These are phyloP conservation scores for Pythium guiyangense DNA, from an alignment of 352 stramenopile genomes.

Conservation along the genomic window DNA sequence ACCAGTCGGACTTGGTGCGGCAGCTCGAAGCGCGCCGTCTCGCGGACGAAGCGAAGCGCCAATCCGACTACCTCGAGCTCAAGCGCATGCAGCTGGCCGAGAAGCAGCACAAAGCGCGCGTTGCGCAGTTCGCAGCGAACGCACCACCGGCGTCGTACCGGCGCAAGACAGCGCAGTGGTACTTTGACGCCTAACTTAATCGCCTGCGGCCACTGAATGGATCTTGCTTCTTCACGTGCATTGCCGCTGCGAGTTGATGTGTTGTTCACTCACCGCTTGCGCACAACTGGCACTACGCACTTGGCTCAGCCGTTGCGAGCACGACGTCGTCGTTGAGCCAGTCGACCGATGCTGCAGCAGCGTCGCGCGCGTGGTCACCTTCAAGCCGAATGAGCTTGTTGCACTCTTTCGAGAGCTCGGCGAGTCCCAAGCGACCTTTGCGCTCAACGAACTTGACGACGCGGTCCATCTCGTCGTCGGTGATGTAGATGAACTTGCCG, in stretches of 20 bases:
- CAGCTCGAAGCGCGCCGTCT: constrained; percentile 51
- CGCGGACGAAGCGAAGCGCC: constrained; percentile 51
- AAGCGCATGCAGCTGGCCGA: constrained; percentile 74
- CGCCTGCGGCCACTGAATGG: neutral
- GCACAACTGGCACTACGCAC: no score
- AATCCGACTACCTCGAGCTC: constrained; percentile 67
- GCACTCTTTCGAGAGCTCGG: constrained; percentile 69
- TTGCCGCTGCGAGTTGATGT: neutral
- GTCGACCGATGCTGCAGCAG: constrained; percentile 17
- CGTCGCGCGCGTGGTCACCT: constrained; percentile 21
- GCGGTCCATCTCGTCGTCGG: constrained; percentile 71
- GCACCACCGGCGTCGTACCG: constrained; percentile 50
- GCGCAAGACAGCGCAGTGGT: constrained; percentile 77
- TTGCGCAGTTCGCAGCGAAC: constrained; percentile 47
- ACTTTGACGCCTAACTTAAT: constrained; percentile 64
- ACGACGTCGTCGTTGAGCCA: constrained; percentile 32
- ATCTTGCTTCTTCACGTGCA: neutral
- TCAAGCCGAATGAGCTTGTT: constrained; percentile 75
- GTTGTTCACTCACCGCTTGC: no score
- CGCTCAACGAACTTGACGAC: constrained; percentile 67
- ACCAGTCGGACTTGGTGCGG: constrained; percentile 54
- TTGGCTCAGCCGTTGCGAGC: neutral
- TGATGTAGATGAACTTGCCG: constrained; percentile 83
- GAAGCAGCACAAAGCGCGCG: constrained; percentile 71
- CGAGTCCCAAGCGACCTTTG: constrained; percentile 54